Percentiles rank a stretch among this genome's conserved stretches.
phyloP scores from a whole-genome alignment of 2,329 filamentous ascomycete species.

The Phaeosphaeriaceae sp. region DNA sequence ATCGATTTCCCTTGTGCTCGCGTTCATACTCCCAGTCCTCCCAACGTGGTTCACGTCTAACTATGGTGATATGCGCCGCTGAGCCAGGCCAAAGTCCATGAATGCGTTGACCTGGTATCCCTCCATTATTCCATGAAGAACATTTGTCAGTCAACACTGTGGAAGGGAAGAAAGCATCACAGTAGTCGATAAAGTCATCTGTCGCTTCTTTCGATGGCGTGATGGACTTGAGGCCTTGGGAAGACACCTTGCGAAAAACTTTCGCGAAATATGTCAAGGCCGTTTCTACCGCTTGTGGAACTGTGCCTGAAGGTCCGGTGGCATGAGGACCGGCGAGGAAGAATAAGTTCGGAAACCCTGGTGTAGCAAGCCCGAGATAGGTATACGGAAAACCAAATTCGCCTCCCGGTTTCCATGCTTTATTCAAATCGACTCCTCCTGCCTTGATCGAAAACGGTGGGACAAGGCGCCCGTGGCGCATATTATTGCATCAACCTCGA shows the following conservation, averaged over 20 bases:
- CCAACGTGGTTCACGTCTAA: slow-evolving; percentile 63
- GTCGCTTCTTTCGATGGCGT: slow-evolving; percentile 63
- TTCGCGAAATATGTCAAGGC: slow-evolving; percentile 70
- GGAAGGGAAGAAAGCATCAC: slow-evolving; percentile 56
- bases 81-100: slow-evolving; percentile 75
- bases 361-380: slow-evolving; percentile 68
- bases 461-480: slow-evolving; percentile 68
- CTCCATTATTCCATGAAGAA: slow-evolving; percentile 74
- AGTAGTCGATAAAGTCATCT: slow-evolving; percentile 69
- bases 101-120: slow-evolving; percentile 64
- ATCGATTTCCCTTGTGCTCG: slow-evolving; percentile 56
- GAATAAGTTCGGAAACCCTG: slow-evolving; percentile 71
- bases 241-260: slow-evolving; percentile 69
- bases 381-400: slow-evolving; percentile 69
- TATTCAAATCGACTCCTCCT: slow-evolving; percentile 59
- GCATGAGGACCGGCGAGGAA: slow-evolving; percentile 62
- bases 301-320: slow-evolving; percentile 63
- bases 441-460: slow-evolving; percentile 67
- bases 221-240: slow-evolving; percentile 70
- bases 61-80: slow-evolving; percentile 65
- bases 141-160: slow-evolving; percentile 67
- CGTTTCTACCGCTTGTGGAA: slow-evolving; percentile 71
- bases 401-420: slow-evolving; percentile 63
- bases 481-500: slow-evolving; percentile 56
- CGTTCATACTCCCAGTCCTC: slow-evolving; percentile 65